Conservation (phyloP, 1,139 yeast species). For the Zygosaccharomyces sapae region DNA sequence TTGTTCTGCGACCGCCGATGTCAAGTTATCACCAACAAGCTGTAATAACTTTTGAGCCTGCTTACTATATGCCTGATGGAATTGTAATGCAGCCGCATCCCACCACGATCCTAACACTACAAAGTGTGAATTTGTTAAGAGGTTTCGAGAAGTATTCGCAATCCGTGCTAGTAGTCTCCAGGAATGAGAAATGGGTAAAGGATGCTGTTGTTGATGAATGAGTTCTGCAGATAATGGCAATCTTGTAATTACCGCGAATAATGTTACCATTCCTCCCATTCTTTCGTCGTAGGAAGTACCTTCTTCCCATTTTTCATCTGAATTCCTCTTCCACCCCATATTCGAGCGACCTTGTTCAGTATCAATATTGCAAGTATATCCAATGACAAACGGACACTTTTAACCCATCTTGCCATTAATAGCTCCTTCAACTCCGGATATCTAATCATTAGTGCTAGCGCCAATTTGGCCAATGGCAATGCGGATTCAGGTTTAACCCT, state of each 20-base stretch:
- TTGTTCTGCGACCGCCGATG: constrained; percentile 45
- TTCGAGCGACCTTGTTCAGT: constrained; percentile 76
- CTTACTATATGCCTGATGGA: constrained; percentile 54
- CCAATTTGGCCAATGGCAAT: constrained; percentile 68
- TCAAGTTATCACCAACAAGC: constrained; percentile 48
- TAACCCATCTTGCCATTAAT: constrained; percentile 75
- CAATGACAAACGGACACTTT: constrained; percentile 89
- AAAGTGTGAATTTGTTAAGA: constrained; percentile 65
- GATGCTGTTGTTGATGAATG: constrained; percentile 42
- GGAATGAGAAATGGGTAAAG: constrained; percentile 46
- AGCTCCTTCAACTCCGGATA: constrained; percentile 66
- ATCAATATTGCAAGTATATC: constrained; percentile 66
- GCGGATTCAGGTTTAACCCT: constrained; percentile 76
- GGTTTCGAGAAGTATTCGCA: constrained; percentile 49
- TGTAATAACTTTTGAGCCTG: constrained; percentile 66
- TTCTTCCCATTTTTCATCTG: constrained; percentile 73
- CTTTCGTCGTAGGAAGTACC: constrained; percentile 75
- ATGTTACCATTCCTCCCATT: constrained; percentile 75
- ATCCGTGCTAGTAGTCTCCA: constrained; percentile 76
- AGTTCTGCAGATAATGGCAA: constrained; percentile 30
- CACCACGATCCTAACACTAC: constrained; percentile 80
- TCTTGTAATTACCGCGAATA: constrained; percentile 71
- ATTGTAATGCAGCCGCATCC: constrained; percentile 72
- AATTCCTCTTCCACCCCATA: constrained; percentile 82
- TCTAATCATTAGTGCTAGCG: constrained; percentile 50